Evolutionary conservation across 495 filamentous ascomycete genomes (phyloP).

Genomic region (Penicillium coprophilum): DNA sequence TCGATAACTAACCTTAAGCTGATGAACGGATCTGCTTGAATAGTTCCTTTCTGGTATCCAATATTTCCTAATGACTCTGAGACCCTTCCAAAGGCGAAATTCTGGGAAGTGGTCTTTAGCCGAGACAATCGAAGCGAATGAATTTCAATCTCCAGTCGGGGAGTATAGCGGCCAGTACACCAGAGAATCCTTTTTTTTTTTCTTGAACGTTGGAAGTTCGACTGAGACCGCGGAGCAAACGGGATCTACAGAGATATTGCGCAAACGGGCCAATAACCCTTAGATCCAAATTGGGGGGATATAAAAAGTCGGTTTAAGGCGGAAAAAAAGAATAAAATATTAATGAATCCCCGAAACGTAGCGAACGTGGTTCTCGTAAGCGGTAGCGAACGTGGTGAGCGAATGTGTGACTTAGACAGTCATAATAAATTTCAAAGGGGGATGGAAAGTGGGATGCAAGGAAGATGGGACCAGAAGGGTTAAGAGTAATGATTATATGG

Average conservation of each 20-base stretch:
- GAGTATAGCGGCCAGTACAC: too few relatives aligned
- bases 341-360: constrained; percentile 29
- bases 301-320: constrained; percentile 6
- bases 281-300: constrained; percentile 6
- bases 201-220: constrained; percentile 5
- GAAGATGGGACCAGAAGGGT: constrained; percentile 27
- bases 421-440: constrained; percentile 32
- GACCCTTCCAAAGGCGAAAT: constrained; percentile 23
- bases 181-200: constrained; percentile 15
- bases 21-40: constrained; percentile 13
- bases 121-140: constrained; percentile 33
- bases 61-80: constrained; percentile 13
- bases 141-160: neutral
- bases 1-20: constrained; percentile 34
- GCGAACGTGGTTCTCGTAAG: constrained; percentile 48
- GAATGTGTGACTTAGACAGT: constrained; percentile 42
- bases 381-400: constrained; percentile 48
- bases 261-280: constrained; percentile 12
- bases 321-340: constrained; percentile 5
- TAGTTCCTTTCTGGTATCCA: constrained; percentile 6
- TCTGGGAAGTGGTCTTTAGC: constrained; percentile 31
- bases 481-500: constrained; percentile 28
- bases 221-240: constrained; percentile 12
- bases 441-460: constrained; percentile 21
- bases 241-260: constrained; percentile 12